Base-by-base conservation (phyloP, 2,329 filamentous ascomycete species). In the Diplocarpon rosae region DNA sequence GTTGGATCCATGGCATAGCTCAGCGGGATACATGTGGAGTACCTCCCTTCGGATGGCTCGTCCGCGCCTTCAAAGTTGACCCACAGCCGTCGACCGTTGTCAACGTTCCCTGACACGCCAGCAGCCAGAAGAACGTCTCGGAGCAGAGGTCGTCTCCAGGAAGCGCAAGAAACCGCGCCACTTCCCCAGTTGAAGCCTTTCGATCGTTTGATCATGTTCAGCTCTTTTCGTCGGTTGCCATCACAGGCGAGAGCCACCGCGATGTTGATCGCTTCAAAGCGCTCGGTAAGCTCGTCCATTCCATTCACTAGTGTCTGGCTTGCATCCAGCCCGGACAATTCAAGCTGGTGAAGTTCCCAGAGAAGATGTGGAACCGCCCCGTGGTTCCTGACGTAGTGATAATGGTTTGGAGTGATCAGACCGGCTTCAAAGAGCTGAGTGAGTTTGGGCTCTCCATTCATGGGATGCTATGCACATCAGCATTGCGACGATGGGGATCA, bases 351-450 rank as follows among this genome's bases (percentile, higher is more conserved):
- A 31, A 41, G 12, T 24, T 41, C 43, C 43, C 43, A 41, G 14
- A 40, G 37, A 5, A 41, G 37, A 7, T 66, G 61, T 0, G 72
- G 72, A 1, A 76, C 72, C 3, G 68, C 57, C n/a, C 70, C 70
- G 46, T 76, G 72, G 41, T 71, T 75, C 2, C 72, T 63, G 11
- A 75, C 69, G 46, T 72, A 75, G 52, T 73, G 69, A 1, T 74
- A 49, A 43, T 66, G 61, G 40, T 70, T 71, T 0, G 70, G 70
- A 0, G 72, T 75, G 12, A 50, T 45, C 7, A 41, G 16, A 2
- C 37, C 43, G 30, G 43, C 43, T 27, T 42, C 35, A 32, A 47
- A 69, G 0, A 75, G 62, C 11, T 56, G 54, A 1, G 57, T 57
- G 1, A 75, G 60, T 0, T 64, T 48, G 0, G 69, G 57, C 53